Percentiles rank a stretch among this genome's conserved stretches.
phyloP scores from a whole-genome alignment of 345 rosid genomes.

The Lenwebbia sp. region DNA sequence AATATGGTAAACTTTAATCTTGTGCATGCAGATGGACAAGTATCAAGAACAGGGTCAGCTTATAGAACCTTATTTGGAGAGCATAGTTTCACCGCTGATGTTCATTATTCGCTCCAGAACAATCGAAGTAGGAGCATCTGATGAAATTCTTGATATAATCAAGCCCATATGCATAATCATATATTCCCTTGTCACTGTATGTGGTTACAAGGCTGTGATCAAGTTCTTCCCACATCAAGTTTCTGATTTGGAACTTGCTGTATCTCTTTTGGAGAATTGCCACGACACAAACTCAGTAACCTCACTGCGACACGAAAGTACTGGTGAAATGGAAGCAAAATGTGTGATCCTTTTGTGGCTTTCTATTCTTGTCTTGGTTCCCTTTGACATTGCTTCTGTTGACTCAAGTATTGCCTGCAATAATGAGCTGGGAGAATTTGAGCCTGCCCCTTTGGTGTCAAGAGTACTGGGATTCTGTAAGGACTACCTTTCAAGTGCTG shows the following conservation, averaged over 20 bases:
- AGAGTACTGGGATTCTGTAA: constrained; percentile 64
- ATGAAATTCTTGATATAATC: constrained; percentile 47
- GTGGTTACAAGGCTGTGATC: constrained; percentile 80
- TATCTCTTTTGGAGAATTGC: constrained; percentile 72
- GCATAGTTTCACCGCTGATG: constrained; percentile 77
- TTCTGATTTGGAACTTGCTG: constrained; percentile 87
- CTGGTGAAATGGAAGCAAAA: constrained; percentile 95
- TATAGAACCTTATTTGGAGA: constrained; percentile 86
- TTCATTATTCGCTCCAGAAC: constrained; percentile 48
- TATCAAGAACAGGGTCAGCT: constrained; percentile 90
- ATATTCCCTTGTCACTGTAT: constrained; percentile 76
- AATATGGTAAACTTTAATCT: not conserved
- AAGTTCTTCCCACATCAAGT: constrained; percentile 95
- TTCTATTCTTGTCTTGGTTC: constrained; percentile 79
- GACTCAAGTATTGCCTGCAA: constrained; percentile 59
- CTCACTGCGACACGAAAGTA: constrained; percentile 78
- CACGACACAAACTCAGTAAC: constrained; percentile 44
- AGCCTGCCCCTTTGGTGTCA: constrained; percentile 63
- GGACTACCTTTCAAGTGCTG: constrained; percentile 83
- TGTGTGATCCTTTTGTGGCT: constrained; percentile 92
- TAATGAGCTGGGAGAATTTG: constrained; percentile 24
- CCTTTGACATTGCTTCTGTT: constrained; percentile 87
- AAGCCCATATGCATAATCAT: constrained; percentile 78
- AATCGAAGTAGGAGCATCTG: constrained; percentile 37
- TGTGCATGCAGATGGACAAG: constrained; percentile 58